Conservation (phyloP, 129 eudicot genomes). For the Tanacetum coccineum region DNA sequence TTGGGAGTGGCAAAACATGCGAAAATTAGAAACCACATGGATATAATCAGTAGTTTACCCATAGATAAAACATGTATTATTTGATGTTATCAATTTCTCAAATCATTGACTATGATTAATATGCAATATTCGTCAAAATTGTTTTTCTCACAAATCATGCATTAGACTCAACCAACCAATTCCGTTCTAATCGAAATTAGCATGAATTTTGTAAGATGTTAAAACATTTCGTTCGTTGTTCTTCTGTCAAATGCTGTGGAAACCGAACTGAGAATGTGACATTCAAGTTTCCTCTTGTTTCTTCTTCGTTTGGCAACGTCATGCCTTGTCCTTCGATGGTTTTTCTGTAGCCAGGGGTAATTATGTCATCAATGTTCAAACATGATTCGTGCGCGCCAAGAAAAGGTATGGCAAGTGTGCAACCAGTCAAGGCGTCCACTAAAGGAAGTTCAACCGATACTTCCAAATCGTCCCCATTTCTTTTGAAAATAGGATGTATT, state of each 20-base stretch:
- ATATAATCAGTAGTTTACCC: too few species aligned
- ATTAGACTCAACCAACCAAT: too few species aligned
- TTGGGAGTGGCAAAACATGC: too few species aligned
- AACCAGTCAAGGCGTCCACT: conserved; percentile 58
- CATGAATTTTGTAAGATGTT: conserved; percentile 42
- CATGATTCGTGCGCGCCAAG: conserved; percentile 35
- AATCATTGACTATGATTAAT: too few species aligned
- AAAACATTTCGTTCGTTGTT: conserved; percentile 40
- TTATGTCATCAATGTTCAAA: conserved; percentile 32
- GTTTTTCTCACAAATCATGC: too few species aligned
- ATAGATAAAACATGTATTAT: too few species aligned
- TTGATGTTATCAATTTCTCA: too few species aligned
- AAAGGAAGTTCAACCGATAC: conserved; percentile 42
- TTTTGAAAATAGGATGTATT: conserved; percentile 45
- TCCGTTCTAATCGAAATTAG: background rate
- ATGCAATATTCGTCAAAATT: too few species aligned
- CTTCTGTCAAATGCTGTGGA: conserved; percentile 43
- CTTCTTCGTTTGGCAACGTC: conserved; percentile 45
- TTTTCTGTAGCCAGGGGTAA: conserved; percentile 1
- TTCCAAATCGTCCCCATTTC: conserved; percentile 54
- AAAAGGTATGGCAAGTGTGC: conserved; percentile 45
- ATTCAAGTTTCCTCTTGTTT: conserved; percentile 53
- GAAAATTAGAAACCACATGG: too few species aligned
- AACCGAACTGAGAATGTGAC: conserved; percentile 47
- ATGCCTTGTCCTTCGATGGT: conserved; percentile 60